Evolutionary conservation across 1,139 yeast genomes (phyloP), one percentile per base, ranked within the genome.

Genomic region (Candida mesenterica): DNA sequence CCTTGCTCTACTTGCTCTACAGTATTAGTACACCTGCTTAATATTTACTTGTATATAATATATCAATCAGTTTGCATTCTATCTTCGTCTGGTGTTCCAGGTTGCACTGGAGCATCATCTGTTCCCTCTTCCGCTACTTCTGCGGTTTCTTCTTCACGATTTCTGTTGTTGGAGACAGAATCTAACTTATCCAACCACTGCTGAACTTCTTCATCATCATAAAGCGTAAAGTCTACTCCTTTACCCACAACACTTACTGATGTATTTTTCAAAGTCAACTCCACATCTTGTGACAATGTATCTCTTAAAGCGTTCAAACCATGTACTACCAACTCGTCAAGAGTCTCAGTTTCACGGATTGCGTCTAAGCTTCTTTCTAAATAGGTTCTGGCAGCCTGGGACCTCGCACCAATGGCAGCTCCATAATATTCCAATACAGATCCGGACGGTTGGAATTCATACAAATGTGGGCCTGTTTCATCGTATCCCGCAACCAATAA

Each of bases 371-470:
- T 82, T 57, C 96, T 80, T 62, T 92, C 98, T 57, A 94, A 68
- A 53, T 89, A 92, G 2, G 99, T 92, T 65, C 96, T 78, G 12
- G 97, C 97, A 32, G 97, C 97, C 65, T 92, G 99, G 2, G 97
- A 89, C 57, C 99, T 78, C 12, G 99, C 98, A 33, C 99, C 99
- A 56, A 92, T 89, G 29, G 98, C 96, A 8, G 97, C 84, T 27
- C 96, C 98, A 49, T 73, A 78, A 57, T 90, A 86, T 60, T 92
- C 97, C 55, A 89, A 72, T 16, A 85, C 95, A 20, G 94, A 82
- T 3, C 99, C 99, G 8, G 95, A 83, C 15, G 98, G 98, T 57
- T 87, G 90, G 64, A 92, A 94, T 67, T 94, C 99, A 59, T 80
- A 83, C 48, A 92, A 69, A 62, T 92, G 98, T 10, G 97, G 86